A percentile compares a stretch with the other conserved stretches of the same genome.
phyloP scores from a whole-genome alignment of 768 basidiomycete species.

The Leccinum incarnatum region DNA sequence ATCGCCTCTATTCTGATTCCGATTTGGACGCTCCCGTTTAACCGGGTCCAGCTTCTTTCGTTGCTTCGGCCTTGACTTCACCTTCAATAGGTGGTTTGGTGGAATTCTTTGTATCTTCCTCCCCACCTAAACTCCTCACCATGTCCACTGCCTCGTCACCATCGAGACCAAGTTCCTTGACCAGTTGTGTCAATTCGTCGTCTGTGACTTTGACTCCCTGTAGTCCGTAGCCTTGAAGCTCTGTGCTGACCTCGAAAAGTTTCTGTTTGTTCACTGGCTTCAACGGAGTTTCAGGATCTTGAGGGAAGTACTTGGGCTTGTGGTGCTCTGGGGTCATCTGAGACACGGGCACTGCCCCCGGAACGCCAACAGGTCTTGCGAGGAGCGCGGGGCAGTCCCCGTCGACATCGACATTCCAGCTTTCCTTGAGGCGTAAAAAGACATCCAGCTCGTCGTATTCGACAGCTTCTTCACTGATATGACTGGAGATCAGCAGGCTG shows the following conservation, averaged over 20 bases:
- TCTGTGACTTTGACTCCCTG: constrained; percentile 77
- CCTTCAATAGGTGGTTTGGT: constrained; percentile 9
- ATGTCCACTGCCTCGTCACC: constrained; percentile 77
- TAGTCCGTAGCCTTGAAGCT: constrained; percentile 67
- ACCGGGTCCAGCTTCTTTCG: not conserved
- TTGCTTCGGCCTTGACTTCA: constrained; percentile 7
- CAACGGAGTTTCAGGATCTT: constrained; percentile 41
- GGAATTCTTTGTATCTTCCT: constrained; percentile 10
- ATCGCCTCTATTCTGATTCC: constrained; percentile 3
- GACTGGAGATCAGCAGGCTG: constrained; percentile 7
- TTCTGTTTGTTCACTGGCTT: constrained; percentile 58
- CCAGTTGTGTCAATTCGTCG: constrained; percentile 67
- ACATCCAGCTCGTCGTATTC: constrained; percentile 69
- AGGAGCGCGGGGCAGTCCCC: constrained; percentile 55
- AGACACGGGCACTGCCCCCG: constrained; percentile 69
- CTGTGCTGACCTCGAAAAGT: constrained; percentile 63
- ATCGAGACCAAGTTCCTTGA: constrained; percentile 72
- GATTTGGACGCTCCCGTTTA: constrained; percentile 2
- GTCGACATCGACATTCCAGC: constrained; percentile 57
- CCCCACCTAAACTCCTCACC: constrained; percentile 56
- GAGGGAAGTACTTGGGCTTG: constrained; percentile 52
- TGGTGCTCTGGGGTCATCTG: constrained; percentile 82
- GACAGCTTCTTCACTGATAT: constrained; percentile 74
- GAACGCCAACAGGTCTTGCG: constrained; percentile 70
- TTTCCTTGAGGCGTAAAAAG: constrained; percentile 73